phyloP scores from a whole-genome alignment of 2,329 filamentous ascomycete species.

The Talaromyces sp. region DNA sequence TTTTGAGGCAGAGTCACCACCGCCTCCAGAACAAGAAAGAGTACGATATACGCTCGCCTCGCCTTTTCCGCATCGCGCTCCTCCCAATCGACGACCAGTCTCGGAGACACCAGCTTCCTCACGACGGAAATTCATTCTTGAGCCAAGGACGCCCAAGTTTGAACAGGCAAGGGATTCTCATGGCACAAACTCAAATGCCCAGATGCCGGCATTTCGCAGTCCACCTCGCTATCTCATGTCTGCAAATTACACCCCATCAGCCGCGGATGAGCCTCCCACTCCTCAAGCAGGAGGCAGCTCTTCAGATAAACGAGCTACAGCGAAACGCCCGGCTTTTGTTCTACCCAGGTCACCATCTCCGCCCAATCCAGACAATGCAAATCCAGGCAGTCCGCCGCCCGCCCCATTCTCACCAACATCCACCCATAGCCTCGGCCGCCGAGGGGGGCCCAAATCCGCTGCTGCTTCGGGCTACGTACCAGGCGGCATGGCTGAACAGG shows the following conservation, averaged over 20 bases:
- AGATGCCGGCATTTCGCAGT: slow-evolving; percentile 16
- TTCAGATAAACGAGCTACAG: slow-evolving; percentile 15
- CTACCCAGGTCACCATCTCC: slow-evolving; percentile 32
- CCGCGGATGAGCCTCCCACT: slow-evolving; percentile 11
- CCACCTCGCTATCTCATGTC: slow-evolving; percentile 27
- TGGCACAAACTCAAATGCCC: neutral
- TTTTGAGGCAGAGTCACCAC: neutral
- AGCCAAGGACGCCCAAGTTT: slow-evolving; percentile 12
- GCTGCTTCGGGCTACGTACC: slow-evolving; percentile 23
- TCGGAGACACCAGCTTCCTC: slow-evolving; percentile 10
- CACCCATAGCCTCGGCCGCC: slow-evolving; percentile 20
- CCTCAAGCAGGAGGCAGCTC: slow-evolving; percentile 7
- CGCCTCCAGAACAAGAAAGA: neutral
- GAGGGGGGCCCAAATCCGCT: slow-evolving; percentile 19
- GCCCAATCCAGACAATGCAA: slow-evolving; percentile 12
- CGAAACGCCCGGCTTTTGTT: slow-evolving; percentile 31
- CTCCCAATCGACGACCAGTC: slow-evolving; percentile 1
- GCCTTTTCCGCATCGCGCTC: slow-evolving; percentile 7
- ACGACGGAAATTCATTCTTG: slow-evolving; percentile 7
- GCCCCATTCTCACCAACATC: slow-evolving; percentile 33
- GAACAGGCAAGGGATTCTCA: slow-evolving; percentile 10
- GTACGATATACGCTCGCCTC: neutral
- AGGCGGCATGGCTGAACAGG: slow-evolving; percentile 35
- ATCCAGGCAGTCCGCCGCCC: slow-evolving; percentile 12
- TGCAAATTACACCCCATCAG: slow-evolving; percentile 13